Conservation (phyloP, 108 stramenopile genomes). For the Parietichytrium sp. region DNA sequence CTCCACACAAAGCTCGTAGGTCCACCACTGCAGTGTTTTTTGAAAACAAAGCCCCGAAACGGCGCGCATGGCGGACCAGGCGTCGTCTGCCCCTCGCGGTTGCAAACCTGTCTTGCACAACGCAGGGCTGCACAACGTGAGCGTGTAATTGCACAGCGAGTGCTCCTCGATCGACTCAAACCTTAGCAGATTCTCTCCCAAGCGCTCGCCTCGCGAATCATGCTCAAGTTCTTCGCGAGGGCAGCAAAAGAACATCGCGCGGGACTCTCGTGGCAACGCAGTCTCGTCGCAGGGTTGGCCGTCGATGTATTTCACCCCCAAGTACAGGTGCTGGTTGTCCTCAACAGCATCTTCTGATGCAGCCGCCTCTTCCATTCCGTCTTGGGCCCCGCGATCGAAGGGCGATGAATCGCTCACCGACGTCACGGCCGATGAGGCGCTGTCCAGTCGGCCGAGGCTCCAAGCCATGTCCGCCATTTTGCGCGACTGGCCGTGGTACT, state of each 20-base stretch:
- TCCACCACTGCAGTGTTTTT: slow-evolving; percentile 8
- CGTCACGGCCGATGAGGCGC: neutral
- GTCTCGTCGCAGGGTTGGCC: slow-evolving; percentile 30
- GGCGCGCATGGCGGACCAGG: neutral
- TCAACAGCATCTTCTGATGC: neutral
- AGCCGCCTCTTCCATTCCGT: neutral
- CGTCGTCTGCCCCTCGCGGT: neutral
- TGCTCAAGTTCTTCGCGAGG: neutral
- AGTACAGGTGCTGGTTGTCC: too few relatives aligned
- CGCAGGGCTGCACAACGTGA: neutral
- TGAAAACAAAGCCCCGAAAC: slow-evolving; percentile 27
- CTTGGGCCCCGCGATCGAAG: neutral
- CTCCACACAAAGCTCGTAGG: neutral
- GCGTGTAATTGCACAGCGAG: neutral
- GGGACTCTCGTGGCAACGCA: neutral
- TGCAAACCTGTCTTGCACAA: neutral
- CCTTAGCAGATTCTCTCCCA: too few relatives aligned
- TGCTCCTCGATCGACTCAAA: neutral
- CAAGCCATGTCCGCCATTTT: neutral
- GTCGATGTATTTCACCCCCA: too few relatives aligned
- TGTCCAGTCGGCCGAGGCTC: neutral
- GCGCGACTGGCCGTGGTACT: neutral
- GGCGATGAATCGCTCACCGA: neutral
- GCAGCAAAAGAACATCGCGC: slow-evolving; percentile 5
- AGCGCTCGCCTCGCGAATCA: neutral